phyloP scores from a whole-genome alignment of 148 eudicot species.

The Rhododendron henanense region DNA sequence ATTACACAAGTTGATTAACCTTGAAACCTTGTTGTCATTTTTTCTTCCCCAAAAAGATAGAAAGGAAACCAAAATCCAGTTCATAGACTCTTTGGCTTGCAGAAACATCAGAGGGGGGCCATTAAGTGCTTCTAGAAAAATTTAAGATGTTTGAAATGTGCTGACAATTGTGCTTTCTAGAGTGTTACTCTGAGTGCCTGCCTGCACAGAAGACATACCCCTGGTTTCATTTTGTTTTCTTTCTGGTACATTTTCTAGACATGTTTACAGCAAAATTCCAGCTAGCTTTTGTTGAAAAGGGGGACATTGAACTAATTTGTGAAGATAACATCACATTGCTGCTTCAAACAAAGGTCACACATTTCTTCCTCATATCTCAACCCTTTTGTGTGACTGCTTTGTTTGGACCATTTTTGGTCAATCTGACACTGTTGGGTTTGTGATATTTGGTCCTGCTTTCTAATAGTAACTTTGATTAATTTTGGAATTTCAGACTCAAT shows the following conservation, averaged over 20 bases:
- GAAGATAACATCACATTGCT: slow-evolving; percentile 18
- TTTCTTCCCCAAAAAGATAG: too few relatives aligned
- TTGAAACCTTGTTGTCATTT: too few relatives aligned
- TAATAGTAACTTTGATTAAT: background rate
- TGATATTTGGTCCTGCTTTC: background rate
- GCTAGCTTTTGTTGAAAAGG: slow-evolving; percentile 11
- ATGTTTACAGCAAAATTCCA: slow-evolving; percentile 4
- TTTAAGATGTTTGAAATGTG: background rate
- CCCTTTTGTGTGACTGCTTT: background rate
- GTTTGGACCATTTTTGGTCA: background rate
- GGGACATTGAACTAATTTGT: slow-evolving; percentile 19
- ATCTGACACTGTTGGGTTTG: background rate
- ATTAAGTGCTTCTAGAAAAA: background rate
- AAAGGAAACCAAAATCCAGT: background rate
- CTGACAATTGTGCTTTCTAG: background rate
- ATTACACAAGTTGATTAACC: too few relatives aligned
- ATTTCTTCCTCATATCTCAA: too few relatives aligned
- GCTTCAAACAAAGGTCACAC: background rate
- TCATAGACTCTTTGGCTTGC: background rate
- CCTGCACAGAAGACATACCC: slow-evolving; percentile 1
- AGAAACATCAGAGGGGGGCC: background rate
- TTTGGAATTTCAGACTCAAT: background rate
- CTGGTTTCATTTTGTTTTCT: background rate
- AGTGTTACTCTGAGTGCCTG: background rate
- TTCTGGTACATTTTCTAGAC: slow-evolving; percentile 14